Conservation (phyloP, 192 early-diverging fungal species). For the Paraglomus occultum region DNA sequence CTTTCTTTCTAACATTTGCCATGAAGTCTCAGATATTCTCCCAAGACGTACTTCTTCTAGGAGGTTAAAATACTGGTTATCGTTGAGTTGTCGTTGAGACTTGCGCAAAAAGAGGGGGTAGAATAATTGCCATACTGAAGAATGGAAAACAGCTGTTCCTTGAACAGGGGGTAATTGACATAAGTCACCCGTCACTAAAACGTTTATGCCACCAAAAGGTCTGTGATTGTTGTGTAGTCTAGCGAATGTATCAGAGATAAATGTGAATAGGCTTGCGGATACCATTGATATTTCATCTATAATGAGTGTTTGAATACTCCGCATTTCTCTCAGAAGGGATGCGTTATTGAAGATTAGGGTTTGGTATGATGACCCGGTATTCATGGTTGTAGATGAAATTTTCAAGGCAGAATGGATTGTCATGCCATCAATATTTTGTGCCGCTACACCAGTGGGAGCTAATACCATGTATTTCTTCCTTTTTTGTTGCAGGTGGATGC, state of each 20-base stretch:
- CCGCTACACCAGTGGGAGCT: background rate
- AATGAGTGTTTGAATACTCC: too few species aligned
- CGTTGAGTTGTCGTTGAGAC: background rate
- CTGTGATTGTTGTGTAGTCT: background rate
- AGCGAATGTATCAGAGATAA: too few species aligned
- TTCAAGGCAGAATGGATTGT: background rate
- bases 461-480: background rate
- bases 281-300: too few species aligned
- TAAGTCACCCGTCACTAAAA: background rate
- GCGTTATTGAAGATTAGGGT: background rate
- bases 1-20: background rate
- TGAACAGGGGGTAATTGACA: slow-evolving; percentile 4
- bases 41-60: slow-evolving; percentile 1
- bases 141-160: background rate
- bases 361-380: too few species aligned
- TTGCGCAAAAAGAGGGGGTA: slow-evolving; percentile 4
- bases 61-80: background rate
- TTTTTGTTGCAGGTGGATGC: background rate
- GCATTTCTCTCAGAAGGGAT: too few species aligned
- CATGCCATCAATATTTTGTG: background rate
- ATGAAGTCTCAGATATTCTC: background rate
- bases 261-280: too few species aligned
- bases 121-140: slow-evolving; percentile 11
- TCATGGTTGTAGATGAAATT: background rate
- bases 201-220: background rate